These are phyloP conservation scores for Petunia axillaris DNA, from an alignment of 257 asterid species.

Conservation along the genomic window DNA sequence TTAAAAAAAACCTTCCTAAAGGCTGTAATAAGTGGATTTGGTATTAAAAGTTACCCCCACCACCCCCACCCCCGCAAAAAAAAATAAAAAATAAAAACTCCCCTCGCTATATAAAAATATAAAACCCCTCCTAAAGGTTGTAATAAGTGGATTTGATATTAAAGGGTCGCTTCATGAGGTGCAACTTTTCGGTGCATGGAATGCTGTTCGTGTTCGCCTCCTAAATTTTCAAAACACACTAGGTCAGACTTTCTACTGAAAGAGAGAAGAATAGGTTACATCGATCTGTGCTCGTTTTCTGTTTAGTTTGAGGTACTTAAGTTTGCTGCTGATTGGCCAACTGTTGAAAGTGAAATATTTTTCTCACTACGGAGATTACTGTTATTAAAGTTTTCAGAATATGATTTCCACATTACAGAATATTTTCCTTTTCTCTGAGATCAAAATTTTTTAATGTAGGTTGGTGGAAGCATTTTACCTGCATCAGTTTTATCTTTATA, in stretches of 20 bases:
- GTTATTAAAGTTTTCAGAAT: not conserved
- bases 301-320: conserved; percentile 1
- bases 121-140: not conserved
- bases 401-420: not conserved
- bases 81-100: not conserved
- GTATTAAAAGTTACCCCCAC: not conserved
- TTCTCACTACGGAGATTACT: not conserved
- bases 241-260: not conserved
- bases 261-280: not conserved
- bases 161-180: not conserved
- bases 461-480: conserved; percentile 88
- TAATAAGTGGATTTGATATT: not conserved
- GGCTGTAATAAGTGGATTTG: not conserved
- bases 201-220: not conserved
- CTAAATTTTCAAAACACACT: not conserved
- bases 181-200: conserved; percentile 9
- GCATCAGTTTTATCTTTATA: conserved; percentile 84
- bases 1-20: not conserved
- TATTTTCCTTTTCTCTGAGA: conserved; percentile 11
- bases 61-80: not conserved
- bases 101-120: too few species aligned
- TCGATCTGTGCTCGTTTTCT: not conserved
- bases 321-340: not conserved
- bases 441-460: conserved; percentile 42
- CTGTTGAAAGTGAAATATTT: not conserved